Base-by-base conservation (phyloP, 2,329 filamentous ascomycete genomes). In the Colletotrichum tropicicola region DNA sequence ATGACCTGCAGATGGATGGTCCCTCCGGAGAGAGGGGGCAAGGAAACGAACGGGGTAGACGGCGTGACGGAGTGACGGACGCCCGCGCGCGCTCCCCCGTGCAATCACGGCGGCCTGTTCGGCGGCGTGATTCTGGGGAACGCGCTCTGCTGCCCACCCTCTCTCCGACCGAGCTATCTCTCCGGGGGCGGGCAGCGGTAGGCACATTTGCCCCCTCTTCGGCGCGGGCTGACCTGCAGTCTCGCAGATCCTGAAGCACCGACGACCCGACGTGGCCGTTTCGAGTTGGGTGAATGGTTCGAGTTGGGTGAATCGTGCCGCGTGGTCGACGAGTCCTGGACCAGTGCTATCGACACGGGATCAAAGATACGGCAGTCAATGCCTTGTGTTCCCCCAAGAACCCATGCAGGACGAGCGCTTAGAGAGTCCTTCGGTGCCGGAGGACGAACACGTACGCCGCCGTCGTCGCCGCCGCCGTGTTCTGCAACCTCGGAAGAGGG, bases 51-150 rank as follows among this genome's bases (percentile, higher is more conserved):
- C n/a, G 12, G 32, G 32, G 32, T 27, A 27, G 12, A 47, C 39
- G 47, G 56, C 43, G 39, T 23, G 37, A 49, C 60, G 47, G 48
- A 27, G 30, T 44, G 43, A 39, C 48, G 23, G 39, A 49, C 41
- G 49, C 30, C 61, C 57, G 61, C 49, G 43, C 43, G 48, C 61
- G 56, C 28, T 32, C 39, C 19, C 32, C 61, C 57, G 35, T 48
- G 49, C 48, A 49, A 61, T 65, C 61, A 65, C 61, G 49, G 49
- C 48, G 28, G 48, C 23, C 32, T 37, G 27, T 27, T 47, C 49
- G 57, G 61, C 61, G 28, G 37, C 17, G 41, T 12, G 32, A 37
- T 35, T 60, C 30, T 53, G 60, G 30, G 28, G 43, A 3, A 15
- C 23, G 41, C 21, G 17, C 12, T 39, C 17, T 43, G 39, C 12